Base-by-base conservation (phyloP, 1,284 basidiomycete genomes). In the Cystobasidium sp. region DNA sequence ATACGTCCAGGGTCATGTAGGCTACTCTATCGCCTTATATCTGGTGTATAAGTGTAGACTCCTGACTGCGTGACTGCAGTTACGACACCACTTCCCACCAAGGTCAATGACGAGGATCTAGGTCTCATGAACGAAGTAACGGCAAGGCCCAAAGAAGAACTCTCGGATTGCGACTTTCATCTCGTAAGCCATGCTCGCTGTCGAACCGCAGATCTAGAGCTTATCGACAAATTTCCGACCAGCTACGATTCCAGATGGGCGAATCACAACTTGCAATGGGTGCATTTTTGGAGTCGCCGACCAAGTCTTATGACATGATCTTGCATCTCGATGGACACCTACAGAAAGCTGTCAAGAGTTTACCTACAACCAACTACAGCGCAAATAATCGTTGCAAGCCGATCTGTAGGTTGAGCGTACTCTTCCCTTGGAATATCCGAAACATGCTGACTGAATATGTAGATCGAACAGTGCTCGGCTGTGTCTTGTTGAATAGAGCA, bases 81-180 rank as follows among this genome's bases (percentile, higher is more conserved):
- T 37, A 47, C 61, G 18, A 63, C 61, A 47, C 61, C 16, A 24
- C 18, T 37, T 6, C 61, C 61, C 6, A 22, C 22, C 18, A 63
- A 63, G 41, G 61, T 63, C 44, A 63, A 63, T 43, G 61, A 63
- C 44, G 61, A 63, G n/a, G 61, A 63, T 49, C n/a, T 63, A n/a
- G 46, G 44, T 8, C 43, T 63, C 16, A 22, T 31, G 41, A 63
- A 39, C 10, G 61, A 63, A 1, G 61, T 37, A 6, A 20, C 10
- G 7, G 7, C 22, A 14, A 41, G 44, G 6, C 20, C 61, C 6
- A 14, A 47, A 5, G 61, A 46, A 18, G 44, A 63, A 49, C 61
- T 63, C 14, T 46, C 61, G n/a, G 61, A 63, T 16, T 46, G 44
- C 44, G 61, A 63, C 24, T 63, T 63, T 24, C 61, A 63, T 44